Evolutionary conservation across 208 protist genomes (phyloP).

Genomic region (Herpetomonas muscarum): DNA sequence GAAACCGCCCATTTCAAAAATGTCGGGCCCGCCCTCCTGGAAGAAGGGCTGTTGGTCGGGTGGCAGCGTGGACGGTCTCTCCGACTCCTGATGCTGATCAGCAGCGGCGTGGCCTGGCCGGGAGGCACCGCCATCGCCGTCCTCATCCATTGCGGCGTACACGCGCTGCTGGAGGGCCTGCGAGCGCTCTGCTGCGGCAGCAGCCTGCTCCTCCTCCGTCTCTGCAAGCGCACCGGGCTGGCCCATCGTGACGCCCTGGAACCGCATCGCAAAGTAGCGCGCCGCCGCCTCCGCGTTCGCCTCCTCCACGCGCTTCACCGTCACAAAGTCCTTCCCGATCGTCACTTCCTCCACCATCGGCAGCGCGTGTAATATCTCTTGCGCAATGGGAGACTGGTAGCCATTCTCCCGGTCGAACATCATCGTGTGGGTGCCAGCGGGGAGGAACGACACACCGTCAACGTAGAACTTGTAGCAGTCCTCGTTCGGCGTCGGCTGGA

Average conservation of each 20-base stretch:
- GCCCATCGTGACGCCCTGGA: constrained; percentile 20
- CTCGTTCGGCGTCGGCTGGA: constrained; percentile 79
- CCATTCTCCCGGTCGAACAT: constrained; percentile 74
- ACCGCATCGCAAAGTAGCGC: constrained; percentile 56
- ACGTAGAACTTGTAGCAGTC: constrained; percentile 86
- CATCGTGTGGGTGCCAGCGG: constrained; percentile 42
- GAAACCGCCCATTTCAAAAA: constrained; percentile 38
- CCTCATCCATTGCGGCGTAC: constrained; percentile 17
- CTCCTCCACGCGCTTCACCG: constrained; percentile 67
- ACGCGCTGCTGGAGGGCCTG: constrained; percentile 50
- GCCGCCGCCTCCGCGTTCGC: constrained; percentile 54
- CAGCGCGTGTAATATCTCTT: constrained; percentile 51
- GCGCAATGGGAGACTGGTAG: constrained; percentile 76
- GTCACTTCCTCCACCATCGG: constrained; percentile 91
- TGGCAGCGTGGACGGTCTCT: background rate
- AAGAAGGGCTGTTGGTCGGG: background rate
- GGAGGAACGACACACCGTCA: constrained; percentile 56
- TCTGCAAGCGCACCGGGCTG: background rate
- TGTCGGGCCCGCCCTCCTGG: background rate
- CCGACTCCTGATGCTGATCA: background rate
- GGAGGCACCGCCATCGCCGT: background rate
- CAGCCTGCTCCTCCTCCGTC: constrained; percentile 13
- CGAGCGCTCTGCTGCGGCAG: constrained; percentile 37
- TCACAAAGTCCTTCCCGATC: constrained; percentile 69
- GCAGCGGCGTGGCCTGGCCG: background rate